These are phyloP conservation scores for Talaromyces albobiverticillius DNA, from an alignment of 2,329 filamentous ascomycete genomes.

Conservation along the genomic window DNA sequence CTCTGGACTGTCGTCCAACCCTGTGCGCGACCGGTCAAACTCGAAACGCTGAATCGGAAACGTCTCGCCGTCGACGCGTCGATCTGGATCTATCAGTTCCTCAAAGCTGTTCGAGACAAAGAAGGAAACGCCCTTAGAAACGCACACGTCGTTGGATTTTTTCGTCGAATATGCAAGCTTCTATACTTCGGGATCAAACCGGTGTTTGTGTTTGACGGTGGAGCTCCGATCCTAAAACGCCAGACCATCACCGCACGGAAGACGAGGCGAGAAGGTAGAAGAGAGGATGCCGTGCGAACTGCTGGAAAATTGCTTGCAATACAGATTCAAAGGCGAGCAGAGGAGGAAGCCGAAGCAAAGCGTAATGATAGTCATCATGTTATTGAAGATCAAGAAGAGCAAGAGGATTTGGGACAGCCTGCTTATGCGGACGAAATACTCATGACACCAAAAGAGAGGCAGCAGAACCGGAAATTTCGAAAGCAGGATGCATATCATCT, in stretches of 20 bases:
- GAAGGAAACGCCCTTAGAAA: constrained; percentile 96
- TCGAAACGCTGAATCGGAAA: constrained; percentile 93
- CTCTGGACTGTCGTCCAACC: constrained; percentile 96
- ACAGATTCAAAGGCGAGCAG: constrained; percentile 87
- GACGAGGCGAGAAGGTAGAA: constrained; percentile 75
- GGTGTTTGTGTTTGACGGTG: constrained; percentile 97
- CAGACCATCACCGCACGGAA: constrained; percentile 82
- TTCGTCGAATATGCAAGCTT: constrained; percentile 95
- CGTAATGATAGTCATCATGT: constrained; percentile 41
- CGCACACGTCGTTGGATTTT: constrained; percentile 95
- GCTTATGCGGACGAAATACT: constrained; percentile 88
- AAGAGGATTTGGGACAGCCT: constrained; percentile 68
- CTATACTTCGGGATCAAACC: constrained; percentile 95
- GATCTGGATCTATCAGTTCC: constrained; percentile 99
- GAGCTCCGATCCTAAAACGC: constrained; percentile 83
- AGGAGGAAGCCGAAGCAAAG: constrained; percentile 74
- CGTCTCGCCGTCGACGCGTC: constrained; percentile 95
- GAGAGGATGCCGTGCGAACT: constrained; percentile 89
- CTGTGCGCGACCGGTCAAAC: constrained; percentile 90
- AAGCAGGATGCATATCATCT: constrained; percentile 96
- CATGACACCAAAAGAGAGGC: constrained; percentile 73
- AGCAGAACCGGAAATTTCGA: constrained; percentile 72
- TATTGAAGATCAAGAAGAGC: constrained; percentile 40
- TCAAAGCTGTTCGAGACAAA: constrained; percentile 97
- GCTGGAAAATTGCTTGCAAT: constrained; percentile 88